phyloP scores from a whole-genome alignment of 2,329 filamentous ascomycete genomes.

The Exophiala lecanii-corni region DNA sequence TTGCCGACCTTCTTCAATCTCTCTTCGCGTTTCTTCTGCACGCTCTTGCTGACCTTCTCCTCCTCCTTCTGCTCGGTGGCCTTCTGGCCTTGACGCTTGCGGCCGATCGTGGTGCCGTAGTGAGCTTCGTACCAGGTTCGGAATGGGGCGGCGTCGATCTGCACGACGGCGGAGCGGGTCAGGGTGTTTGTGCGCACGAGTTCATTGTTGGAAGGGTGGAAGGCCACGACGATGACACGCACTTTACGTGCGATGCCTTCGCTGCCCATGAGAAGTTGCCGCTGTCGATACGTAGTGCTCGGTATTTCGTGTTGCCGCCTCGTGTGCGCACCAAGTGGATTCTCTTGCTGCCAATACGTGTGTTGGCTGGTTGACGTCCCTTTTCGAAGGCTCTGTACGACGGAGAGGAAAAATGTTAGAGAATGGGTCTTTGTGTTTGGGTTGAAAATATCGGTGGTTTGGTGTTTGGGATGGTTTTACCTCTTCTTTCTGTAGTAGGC shows the following conservation, averaged over 20 bases:
- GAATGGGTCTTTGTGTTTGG: conserved; percentile 51
- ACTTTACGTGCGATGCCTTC: conserved; percentile 98
- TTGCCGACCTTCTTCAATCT: conserved; percentile 81
- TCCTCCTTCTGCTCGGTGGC: conserved; percentile 56
- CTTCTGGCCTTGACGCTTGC: conserved; percentile 80
- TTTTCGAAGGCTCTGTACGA: conserved; percentile 98
- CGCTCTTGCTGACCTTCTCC: conserved; percentile 88
- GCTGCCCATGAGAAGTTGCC: conserved; percentile 99
- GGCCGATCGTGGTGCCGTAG: conserved; percentile 88
- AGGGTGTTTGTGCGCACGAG: conserved; percentile 99
- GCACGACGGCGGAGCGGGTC: conserved; percentile 97
- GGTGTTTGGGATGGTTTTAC: too few relatives aligned
- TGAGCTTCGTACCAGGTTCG: conserved; percentile 99
- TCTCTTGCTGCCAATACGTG: conserved; percentile 95
- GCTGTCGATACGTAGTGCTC: conserved; percentile 94
- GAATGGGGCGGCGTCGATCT: conserved; percentile 98
- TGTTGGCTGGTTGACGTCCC: conserved; percentile 98
- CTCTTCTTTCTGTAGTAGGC: conserved; percentile 72
- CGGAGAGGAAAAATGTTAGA: conserved; percentile 57
- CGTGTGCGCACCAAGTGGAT: conserved; percentile 95
- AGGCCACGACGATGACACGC: conserved; percentile 96
- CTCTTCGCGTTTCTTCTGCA: conserved; percentile 93
- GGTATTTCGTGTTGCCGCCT: conserved; percentile 99
- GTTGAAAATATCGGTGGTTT: too few relatives aligned
- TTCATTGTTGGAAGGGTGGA: conserved; percentile 99